A percentile compares a stretch with the other conserved stretches of the same genome.
Evolutionary conservation across 2,329 filamentous ascomycete genomes (phyloP).

Genomic region (Sporothrix euskadiensis): DNA sequence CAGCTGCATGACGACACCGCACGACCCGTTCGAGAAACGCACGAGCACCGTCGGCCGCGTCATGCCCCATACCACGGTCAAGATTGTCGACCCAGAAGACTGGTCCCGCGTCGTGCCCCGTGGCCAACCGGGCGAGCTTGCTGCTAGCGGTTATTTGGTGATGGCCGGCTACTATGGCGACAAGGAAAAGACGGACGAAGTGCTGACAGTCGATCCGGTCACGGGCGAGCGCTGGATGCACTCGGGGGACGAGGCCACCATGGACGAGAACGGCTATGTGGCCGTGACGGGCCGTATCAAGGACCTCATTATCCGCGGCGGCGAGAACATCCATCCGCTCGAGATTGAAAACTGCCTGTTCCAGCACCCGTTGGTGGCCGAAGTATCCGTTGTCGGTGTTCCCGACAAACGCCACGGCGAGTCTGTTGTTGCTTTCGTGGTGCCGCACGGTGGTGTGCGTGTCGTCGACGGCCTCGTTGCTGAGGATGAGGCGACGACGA

Average conservation of each 20-base stretch:
- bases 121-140: constrained; percentile 74
- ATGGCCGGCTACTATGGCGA: constrained; percentile 94
- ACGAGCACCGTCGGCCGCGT: constrained; percentile 75
- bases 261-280: constrained; percentile 81
- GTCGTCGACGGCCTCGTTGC: constrained; percentile 35
- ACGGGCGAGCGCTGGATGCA: constrained; percentile 74
- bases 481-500: constrained; percentile 30
- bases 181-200: constrained; percentile 65
- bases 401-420: constrained; percentile 84
- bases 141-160: constrained; percentile 78
- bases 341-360: constrained; percentile 90
- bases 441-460: constrained; percentile 49
- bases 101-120: constrained; percentile 60
- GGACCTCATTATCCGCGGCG: constrained; percentile 90
- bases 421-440: constrained; percentile 79
- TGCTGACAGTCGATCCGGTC: constrained; percentile 36
- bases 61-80: constrained; percentile 75
- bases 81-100: constrained; percentile 73
- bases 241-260: constrained; percentile 86
- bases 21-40: constrained; percentile 71
- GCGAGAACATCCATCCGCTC: constrained; percentile 93
- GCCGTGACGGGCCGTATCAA: constrained; percentile 90
- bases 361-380: constrained; percentile 66
- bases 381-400: constrained; percentile 81
- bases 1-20: constrained; percentile 76